phyloP scores from a whole-genome alignment of 2,329 filamentous ascomycete species.

The Colletotrichum euphorbiae region DNA sequence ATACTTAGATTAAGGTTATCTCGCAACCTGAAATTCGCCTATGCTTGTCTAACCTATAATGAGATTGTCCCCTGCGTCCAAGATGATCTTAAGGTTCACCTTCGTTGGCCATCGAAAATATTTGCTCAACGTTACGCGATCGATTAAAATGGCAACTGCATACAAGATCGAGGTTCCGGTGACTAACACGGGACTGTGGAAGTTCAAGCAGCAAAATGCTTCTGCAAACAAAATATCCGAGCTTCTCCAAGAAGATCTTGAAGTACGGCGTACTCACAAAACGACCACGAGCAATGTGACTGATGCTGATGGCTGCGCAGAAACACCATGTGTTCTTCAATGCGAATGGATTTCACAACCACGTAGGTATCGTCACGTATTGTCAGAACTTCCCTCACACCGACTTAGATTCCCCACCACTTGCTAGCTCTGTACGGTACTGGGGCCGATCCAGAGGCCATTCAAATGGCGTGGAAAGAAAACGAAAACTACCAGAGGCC shows the following conservation, averaged over 20 bases:
- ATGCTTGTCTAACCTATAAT: constrained; percentile 17
- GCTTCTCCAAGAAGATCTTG: constrained; percentile 81
- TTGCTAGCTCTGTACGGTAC: constrained; percentile 82
- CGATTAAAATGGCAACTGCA: constrained; percentile 57
- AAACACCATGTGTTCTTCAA: constrained; percentile 87
- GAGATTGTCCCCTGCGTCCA: not conserved
- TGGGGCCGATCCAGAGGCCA: constrained; percentile 68
- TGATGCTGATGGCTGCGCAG: constrained; percentile 43
- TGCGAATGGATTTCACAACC: constrained; percentile 80
- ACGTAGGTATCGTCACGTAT: constrained; percentile 60
- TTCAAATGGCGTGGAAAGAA: constrained; percentile 73
- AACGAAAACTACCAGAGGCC: constrained; percentile 77
- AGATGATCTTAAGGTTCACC: constrained; percentile 8
- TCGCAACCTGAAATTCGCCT: not conserved
- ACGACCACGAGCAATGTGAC: not conserved
- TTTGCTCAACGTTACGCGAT: constrained; percentile 8
- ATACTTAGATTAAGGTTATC: constrained; percentile 15
- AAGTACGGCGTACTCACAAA: constrained; percentile 50
- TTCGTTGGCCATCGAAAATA: not conserved
- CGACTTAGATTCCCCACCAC: constrained; percentile 73
- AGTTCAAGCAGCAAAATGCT: constrained; percentile 62
- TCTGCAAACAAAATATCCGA: constrained; percentile 73
- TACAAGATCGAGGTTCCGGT: constrained; percentile 60
- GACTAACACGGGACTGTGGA: constrained; percentile 63
- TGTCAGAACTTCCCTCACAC: not conserved